Percentiles rank a stretch among this genome's conserved stretches.
Conservation (phyloP, 208 protist species). For the Trypanosoma platydactyli region DNA sequence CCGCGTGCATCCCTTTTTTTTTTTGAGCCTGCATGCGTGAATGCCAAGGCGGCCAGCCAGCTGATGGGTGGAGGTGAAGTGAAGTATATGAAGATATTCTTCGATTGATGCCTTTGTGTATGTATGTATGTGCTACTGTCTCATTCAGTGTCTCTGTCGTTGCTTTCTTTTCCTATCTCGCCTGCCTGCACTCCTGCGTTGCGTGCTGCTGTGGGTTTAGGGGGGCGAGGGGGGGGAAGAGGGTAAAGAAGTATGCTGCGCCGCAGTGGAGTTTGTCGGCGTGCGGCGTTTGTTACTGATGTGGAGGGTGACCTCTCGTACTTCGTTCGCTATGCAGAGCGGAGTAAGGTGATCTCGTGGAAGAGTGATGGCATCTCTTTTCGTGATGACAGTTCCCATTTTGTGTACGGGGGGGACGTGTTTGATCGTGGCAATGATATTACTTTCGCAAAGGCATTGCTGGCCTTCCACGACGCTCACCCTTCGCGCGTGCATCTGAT, state of each 20-base stretch:
- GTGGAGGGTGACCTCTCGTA: slow-evolving; percentile 87
- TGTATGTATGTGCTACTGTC: slow-evolving; percentile 14
- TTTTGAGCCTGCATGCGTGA: too few species aligned
- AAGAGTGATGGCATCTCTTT: slow-evolving; percentile 37
- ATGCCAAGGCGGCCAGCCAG: too few species aligned
- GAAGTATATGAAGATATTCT: background rate
- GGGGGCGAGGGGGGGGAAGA: background rate
- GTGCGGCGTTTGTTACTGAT: slow-evolving; percentile 83
- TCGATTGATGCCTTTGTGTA: slow-evolving; percentile 1
- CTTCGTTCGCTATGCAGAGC: slow-evolving; percentile 63
- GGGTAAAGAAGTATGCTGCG: slow-evolving; percentile 31
- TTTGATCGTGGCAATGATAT: slow-evolving; percentile 88
- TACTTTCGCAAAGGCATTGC: slow-evolving; percentile 48
- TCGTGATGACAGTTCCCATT: slow-evolving; percentile 49
- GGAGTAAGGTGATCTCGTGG: slow-evolving; percentile 35
- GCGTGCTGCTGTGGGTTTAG: too few species aligned
- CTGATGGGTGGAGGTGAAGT: background rate
- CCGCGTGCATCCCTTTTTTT: too few species aligned
- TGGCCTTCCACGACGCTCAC: slow-evolving; percentile 76
- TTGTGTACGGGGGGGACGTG: slow-evolving; percentile 90
- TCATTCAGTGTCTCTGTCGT: slow-evolving; percentile 7
- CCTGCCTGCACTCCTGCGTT: background rate
- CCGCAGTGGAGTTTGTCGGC: slow-evolving; percentile 16
- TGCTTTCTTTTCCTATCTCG: slow-evolving; percentile 9
- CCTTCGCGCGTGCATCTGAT: slow-evolving; percentile 83